These are phyloP conservation scores for Cladosporium colombiae DNA, from an alignment of 2,329 filamentous ascomycete species.

Conservation along the genomic window DNA sequence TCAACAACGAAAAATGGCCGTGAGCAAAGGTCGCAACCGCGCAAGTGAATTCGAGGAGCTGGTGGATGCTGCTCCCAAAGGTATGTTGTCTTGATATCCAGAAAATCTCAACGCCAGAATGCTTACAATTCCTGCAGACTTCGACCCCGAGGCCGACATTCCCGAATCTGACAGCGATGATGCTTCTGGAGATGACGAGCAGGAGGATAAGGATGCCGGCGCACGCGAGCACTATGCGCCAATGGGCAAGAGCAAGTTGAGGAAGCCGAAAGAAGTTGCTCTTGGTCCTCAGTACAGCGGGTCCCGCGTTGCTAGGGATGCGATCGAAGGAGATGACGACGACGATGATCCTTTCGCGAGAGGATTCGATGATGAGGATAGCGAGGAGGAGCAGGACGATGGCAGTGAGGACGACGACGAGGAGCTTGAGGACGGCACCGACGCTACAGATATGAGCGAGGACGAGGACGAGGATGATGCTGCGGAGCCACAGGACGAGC, in stretches of 20 bases:
- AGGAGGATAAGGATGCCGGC: constrained; percentile 42
- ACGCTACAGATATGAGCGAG: constrained; percentile 46
- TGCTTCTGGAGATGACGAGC: constrained; percentile 49
- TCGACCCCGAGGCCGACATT: constrained; percentile 71
- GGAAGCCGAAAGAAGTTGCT: constrained; percentile 66
- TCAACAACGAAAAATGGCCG: constrained; percentile 28
- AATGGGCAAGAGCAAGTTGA: constrained; percentile 82
- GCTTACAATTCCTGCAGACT: constrained; percentile 56
- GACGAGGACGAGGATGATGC: constrained; percentile 45
- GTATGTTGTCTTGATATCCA: constrained; percentile 24
- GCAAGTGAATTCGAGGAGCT: constrained; percentile 34
- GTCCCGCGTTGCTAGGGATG: constrained; percentile 69
- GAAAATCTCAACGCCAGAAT: constrained; percentile 5
- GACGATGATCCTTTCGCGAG: constrained; percentile 50
- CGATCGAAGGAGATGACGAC: constrained; percentile 57
- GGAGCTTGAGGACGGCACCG: constrained; percentile 32
- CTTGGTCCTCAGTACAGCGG: constrained; percentile 82
- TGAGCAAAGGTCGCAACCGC: constrained; percentile 31
- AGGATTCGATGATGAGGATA: constrained; percentile 48
- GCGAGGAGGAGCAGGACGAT: constrained; percentile 30
- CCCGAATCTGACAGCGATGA: constrained; percentile 51
- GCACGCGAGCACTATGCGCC: constrained; percentile 85
- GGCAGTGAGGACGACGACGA: constrained; percentile 21
- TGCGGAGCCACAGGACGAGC: constrained; percentile 44
- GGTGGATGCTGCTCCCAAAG: constrained; percentile 31